Evolutionary conservation across 768 basidiomycete species (phyloP).

Genomic region (Bullera alba): DNA sequence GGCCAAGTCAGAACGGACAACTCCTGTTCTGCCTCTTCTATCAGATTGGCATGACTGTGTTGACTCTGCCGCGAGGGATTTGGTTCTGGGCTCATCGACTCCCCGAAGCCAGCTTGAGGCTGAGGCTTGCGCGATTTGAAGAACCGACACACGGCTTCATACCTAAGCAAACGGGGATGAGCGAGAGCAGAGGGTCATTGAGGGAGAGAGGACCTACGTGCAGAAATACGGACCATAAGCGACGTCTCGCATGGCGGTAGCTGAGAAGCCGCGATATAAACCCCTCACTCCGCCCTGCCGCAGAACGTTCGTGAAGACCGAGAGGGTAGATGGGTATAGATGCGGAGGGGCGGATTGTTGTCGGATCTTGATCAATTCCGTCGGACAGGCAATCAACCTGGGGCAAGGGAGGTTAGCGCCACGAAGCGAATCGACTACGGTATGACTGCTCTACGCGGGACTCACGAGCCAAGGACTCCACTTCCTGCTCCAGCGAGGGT

Average conservation of each 20-base stretch:
- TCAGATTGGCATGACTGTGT: constrained; percentile 51
- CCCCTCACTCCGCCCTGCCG: constrained; percentile 57
- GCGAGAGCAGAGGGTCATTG: background rate
- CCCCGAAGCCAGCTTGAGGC: constrained; percentile 12
- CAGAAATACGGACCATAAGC: constrained; percentile 83
- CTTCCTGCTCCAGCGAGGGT: constrained; percentile 70
- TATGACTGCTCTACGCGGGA: constrained; percentile 9
- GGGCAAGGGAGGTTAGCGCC: background rate
- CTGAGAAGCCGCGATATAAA: constrained; percentile 67
- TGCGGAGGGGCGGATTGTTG: constrained; percentile 44
- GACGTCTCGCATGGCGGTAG: constrained; percentile 68
- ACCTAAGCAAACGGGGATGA: constrained; percentile 20
- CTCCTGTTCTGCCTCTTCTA: constrained; percentile 50
- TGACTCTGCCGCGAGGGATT: constrained; percentile 49
- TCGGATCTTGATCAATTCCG: constrained; percentile 69
- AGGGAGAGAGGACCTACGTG: constrained; percentile 52
- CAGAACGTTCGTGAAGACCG: constrained; percentile 57
- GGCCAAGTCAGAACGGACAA: constrained; percentile 51
- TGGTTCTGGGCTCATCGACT: too few relatives aligned
- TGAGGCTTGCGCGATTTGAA: constrained; percentile 34
- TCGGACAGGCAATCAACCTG: constrained; percentile 71
- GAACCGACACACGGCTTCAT: constrained; percentile 45
- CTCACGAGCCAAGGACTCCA: constrained; percentile 73
- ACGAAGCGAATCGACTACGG: background rate
- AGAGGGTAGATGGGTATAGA: constrained; percentile 46